Conservation (phyloP, 2,329 filamentous ascomycete genomes). For the Epichloe sp. region DNA sequence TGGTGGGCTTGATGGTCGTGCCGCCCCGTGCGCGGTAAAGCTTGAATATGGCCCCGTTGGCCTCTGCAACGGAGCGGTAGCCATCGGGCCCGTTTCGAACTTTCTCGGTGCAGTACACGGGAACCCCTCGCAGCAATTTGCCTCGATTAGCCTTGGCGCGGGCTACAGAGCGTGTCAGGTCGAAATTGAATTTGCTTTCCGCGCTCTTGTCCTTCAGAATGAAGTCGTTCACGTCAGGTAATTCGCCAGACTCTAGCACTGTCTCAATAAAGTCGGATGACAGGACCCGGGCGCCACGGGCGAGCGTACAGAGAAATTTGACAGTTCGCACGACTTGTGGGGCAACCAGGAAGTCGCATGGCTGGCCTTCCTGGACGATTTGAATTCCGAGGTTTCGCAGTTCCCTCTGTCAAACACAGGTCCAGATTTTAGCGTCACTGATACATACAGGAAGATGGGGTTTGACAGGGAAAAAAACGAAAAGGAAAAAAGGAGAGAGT, state of each 20-base stretch:
- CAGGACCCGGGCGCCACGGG: constrained; percentile 66
- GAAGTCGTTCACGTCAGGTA: constrained; percentile 53
- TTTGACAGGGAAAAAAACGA: not conserved
- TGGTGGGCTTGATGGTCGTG: constrained; percentile 51
- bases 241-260: constrained; percentile 54
- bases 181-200: constrained; percentile 59
- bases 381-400: constrained; percentile 73
- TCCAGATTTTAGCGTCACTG: constrained; percentile 9
- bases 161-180: constrained; percentile 51
- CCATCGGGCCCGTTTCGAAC: constrained; percentile 73
- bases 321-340: constrained; percentile 78
- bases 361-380: constrained; percentile 60
- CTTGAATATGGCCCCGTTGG: constrained; percentile 76
- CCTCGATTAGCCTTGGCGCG: constrained; percentile 67
- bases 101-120: constrained; percentile 71
- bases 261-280: constrained; percentile 66
- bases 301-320: constrained; percentile 84
- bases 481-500: no score
- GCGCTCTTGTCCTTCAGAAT: constrained; percentile 56
- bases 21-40: constrained; percentile 64
- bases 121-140: constrained; percentile 59
- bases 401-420: constrained; percentile 43
- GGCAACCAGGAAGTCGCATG: constrained; percentile 77
- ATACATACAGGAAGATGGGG: not conserved
- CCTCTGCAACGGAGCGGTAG: constrained; percentile 73